A percentile compares a stretch with the other conserved stretches of the same genome.
Evolutionary conservation across 352 stramenopile species (phyloP).

Genomic region (Pythium phragmitis): DNA sequence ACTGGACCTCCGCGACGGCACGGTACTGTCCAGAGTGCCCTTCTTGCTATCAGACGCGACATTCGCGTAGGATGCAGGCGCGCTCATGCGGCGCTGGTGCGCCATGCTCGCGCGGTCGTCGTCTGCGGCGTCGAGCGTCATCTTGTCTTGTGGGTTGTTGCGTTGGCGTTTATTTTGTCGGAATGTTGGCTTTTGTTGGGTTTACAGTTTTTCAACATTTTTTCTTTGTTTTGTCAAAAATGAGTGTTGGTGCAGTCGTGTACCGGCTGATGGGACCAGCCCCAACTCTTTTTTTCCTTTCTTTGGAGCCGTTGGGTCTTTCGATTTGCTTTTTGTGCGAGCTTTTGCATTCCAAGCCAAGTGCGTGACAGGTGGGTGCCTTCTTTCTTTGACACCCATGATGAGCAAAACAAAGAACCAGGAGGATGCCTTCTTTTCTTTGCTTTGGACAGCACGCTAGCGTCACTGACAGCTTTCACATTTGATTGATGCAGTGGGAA

Average conservation of each 20-base stretch:
- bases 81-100: constrained; percentile 11
- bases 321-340: background rate
- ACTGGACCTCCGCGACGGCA: constrained; percentile 1
- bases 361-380: background rate
- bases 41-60: background rate
- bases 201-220: background rate
- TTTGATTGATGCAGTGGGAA: background rate
- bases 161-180: constrained; percentile 2
- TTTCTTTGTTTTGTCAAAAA: constrained; percentile 5
- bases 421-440: background rate
- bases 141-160: background rate
- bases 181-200: background rate
- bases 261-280: background rate
- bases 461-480: constrained; percentile 3
- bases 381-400: no score
- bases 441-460: constrained; percentile 9
- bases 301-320: constrained; percentile 21
- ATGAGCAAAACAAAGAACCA: background rate
- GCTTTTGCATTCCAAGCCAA: background rate
- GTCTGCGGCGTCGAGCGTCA: constrained; percentile 1
- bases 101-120: constrained; percentile 6
- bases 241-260: background rate
- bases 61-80: constrained; percentile 3
- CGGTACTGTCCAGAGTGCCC: background rate
- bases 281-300: constrained; percentile 15